Base-by-base conservation (phyloP, 495 filamentous ascomycete species). In the Terfezia boudieri region DNA sequence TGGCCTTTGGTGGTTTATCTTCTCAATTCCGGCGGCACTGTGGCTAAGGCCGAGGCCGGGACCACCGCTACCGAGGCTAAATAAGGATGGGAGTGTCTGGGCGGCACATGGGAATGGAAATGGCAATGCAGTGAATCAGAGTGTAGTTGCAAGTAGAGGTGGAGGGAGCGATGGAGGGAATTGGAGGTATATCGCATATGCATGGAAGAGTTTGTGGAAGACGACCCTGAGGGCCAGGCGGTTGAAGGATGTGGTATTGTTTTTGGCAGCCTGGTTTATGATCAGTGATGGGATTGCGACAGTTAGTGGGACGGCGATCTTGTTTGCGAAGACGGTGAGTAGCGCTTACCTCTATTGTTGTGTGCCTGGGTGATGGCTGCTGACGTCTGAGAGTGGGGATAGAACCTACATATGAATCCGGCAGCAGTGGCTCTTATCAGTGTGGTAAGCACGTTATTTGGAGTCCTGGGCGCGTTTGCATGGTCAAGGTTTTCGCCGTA, bases 241-340 rank as follows among this genome's bases (percentile, higher is more conserved):
- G 10, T 73, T 96, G 16, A 79, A 84, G 58, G 90, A 98, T 62
- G 79, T 95, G 49, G 67, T 86, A 35, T 71, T 96, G 38, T 98
- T 98, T 62, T 76, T 96, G 20, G 75, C 74, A 6, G 86, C 86
- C 16, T 98, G 90, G 90, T 95, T 98, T 65, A 73, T 98, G 12
- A 75, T 98, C 2, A 88, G 82, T 50, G 90, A 98, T 56, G 85
- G 82, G 36, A 90, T 98, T 59, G 90, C 90, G 9, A 98, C 90
- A 0, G 85, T 92, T 12, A 90, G 84, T 53, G 92, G 90, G 9
- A 95, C 90, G 8, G 90, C 90, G 9, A 83, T 98, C 20, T 73
- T 98, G 10, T 98, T 93, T 64, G 90, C 86, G 4, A 98, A 98
- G 68, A 98, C 89, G 0, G 76, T 62, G 61, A 59, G 60, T 52